phyloP scores from a whole-genome alignment of 2,329 filamentous ascomycete species.

The Botryotinia calthae region DNA sequence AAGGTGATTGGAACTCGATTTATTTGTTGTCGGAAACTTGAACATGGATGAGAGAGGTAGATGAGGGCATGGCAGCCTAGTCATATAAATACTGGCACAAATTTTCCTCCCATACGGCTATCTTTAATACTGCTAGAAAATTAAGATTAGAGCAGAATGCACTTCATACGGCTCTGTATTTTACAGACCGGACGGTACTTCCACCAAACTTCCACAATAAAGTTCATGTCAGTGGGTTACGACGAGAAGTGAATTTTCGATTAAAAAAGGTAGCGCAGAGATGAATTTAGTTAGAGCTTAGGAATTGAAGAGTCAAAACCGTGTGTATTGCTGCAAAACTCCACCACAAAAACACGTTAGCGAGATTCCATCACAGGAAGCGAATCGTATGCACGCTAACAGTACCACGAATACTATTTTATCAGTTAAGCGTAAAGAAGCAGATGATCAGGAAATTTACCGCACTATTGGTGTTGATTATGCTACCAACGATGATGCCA shows the following conservation, averaged over 20 bases:
- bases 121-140: background rate
- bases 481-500: constrained; percentile 87
- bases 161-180: background rate
- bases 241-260: background rate
- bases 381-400: background rate
- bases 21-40: background rate
- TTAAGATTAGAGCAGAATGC: no score
- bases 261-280: background rate
- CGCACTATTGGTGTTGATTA: constrained; percentile 87
- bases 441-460: background rate
- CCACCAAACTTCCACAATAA: no score
- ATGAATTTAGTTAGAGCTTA: background rate
- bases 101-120: background rate
- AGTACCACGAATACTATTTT: background rate
- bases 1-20: background rate
- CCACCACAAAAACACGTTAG: background rate
- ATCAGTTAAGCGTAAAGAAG: no score
- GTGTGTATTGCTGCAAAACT: background rate
- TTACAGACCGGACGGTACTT: background rate
- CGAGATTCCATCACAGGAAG: background rate
- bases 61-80: background rate
- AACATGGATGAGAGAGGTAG: background rate
- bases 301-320: background rate
- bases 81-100: background rate
- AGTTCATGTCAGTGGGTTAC: background rate